A percentile compares a stretch with the other conserved stretches of the same genome.
phyloP scores from a whole-genome alignment of 2,329 filamentous ascomycete genomes.

The Penicillium sp. region DNA sequence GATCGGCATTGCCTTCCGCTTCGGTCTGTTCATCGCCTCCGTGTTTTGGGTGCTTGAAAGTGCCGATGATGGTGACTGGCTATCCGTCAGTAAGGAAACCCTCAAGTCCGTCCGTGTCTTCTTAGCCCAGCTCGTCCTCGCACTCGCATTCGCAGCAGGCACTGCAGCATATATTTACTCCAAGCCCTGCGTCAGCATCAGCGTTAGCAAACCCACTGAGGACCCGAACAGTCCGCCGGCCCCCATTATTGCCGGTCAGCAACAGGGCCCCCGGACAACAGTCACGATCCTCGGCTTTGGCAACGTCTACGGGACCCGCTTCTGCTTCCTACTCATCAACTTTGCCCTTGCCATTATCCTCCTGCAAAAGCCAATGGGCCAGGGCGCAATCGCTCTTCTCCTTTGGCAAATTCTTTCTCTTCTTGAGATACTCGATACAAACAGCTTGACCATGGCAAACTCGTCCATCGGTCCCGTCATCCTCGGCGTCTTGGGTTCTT shows the following conservation, averaged over 20 bases:
- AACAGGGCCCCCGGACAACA: conserved; percentile 37
- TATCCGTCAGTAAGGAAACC: conserved; percentile 59
- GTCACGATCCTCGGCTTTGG: conserved; percentile 86
- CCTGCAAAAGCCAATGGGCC: conserved; percentile 92
- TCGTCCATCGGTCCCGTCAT: conserved; percentile 76
- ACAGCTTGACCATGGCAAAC: conserved; percentile 59
- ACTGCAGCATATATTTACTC: conserved; percentile 83
- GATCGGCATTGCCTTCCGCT: conserved; percentile 76
- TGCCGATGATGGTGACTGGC: conserved; percentile 79
- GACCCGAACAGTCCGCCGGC: conserved; percentile 43
- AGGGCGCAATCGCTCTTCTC: conserved; percentile 76
- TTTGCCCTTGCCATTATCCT: conserved; percentile 74
- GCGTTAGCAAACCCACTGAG: conserved; percentile 49
- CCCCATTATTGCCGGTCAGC: conserved; percentile 28
- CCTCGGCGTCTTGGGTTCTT: conserved; percentile 83
- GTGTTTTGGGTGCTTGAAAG: conserved; percentile 87
- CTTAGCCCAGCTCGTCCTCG: conserved; percentile 76
- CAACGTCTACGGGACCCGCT: conserved; percentile 89
- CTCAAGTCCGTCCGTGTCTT: conserved; percentile 75
- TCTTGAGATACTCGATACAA: conserved; percentile 63
- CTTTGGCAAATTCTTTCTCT: conserved; percentile 85
- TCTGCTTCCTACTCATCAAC: conserved; percentile 78
- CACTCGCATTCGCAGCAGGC: conserved; percentile 77
- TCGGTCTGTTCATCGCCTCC: conserved; percentile 72
- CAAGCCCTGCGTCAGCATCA: conserved; percentile 77